Evolutionary conservation across 2,329 filamentous ascomycete species (phyloP).

Genomic region (Didymella exigua): DNA sequence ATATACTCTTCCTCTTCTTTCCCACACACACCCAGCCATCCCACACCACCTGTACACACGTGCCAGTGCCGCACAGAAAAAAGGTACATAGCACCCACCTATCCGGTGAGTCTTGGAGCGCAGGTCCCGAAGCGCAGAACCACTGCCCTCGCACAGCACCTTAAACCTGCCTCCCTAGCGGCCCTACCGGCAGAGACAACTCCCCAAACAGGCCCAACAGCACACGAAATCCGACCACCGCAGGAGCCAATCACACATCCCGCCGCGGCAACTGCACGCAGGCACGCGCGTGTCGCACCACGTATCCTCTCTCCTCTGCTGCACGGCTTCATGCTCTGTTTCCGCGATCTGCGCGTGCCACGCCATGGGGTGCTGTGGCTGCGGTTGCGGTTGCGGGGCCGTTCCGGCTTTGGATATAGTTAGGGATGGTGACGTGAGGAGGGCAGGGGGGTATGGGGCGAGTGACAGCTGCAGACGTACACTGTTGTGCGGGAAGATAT

Average conservation of each 20-base stretch:
- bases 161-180: too few relatives aligned
- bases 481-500: too few relatives aligned
- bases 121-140: too few relatives aligned
- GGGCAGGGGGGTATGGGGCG: not conserved
- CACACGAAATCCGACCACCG: not conserved
- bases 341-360: conserved; percentile 8
- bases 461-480: too few relatives aligned
- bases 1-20: too few relatives aligned
- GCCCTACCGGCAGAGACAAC: not conserved
- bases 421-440: not conserved
- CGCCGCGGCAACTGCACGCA: not conserved
- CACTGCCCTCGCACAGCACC: too few relatives aligned
- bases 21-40: too few relatives aligned
- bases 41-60: too few relatives aligned
- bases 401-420: too few relatives aligned
- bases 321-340: not conserved
- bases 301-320: not conserved
- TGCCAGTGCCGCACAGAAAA: too few relatives aligned
- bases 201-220: not conserved
- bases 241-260: not conserved
- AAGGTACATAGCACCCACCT: too few relatives aligned
- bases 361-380: not conserved
- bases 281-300: not conserved
- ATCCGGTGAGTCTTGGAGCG: too few relatives aligned
- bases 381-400: not conserved